A percentile compares a stretch with the other conserved stretches of the same genome.
Conservation (phyloP, 306 rosid species). For the Glycine tomentella region DNA sequence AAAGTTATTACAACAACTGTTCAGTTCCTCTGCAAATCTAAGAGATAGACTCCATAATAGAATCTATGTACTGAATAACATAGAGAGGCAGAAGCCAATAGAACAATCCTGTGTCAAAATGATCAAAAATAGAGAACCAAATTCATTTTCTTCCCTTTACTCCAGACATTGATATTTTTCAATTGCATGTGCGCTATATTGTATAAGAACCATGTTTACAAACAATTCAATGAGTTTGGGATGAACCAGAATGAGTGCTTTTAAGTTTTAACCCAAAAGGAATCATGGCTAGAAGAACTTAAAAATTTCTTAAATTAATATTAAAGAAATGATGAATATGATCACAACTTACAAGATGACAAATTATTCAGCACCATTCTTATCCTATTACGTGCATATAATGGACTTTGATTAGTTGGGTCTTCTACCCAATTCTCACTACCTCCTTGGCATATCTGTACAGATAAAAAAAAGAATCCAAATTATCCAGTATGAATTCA, state of each 20-base stretch:
- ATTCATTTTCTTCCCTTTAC: conserved; percentile 5
- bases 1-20: conserved; percentile 1
- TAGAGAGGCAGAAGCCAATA: neutral
- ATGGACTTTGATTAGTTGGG: conserved; percentile 78
- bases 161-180: neutral
- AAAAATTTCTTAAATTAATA: neutral
- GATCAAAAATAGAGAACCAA: neutral
- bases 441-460: conserved; percentile 76
- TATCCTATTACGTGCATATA: conserved; percentile 89
- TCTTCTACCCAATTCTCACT: conserved; percentile 90
- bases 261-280: neutral
- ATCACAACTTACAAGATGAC: conserved; percentile 69
- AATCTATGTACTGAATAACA: neutral
- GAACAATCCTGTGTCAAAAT: neutral
- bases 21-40: conserved; percentile 4
- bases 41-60: neutral
- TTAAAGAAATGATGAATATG: conserved; percentile 20
- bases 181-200: neutral
- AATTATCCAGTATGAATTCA: conserved; percentile 20
- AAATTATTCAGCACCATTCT: conserved; percentile 63
- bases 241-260: conserved; percentile 27
- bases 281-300: conserved; percentile 29
- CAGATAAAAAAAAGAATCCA: conserved; percentile 15
- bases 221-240: neutral
- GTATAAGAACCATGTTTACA: conserved; percentile 14